Base-by-base conservation (phyloP, 305 asterid genomes). In the Coffea humblotiana region DNA sequence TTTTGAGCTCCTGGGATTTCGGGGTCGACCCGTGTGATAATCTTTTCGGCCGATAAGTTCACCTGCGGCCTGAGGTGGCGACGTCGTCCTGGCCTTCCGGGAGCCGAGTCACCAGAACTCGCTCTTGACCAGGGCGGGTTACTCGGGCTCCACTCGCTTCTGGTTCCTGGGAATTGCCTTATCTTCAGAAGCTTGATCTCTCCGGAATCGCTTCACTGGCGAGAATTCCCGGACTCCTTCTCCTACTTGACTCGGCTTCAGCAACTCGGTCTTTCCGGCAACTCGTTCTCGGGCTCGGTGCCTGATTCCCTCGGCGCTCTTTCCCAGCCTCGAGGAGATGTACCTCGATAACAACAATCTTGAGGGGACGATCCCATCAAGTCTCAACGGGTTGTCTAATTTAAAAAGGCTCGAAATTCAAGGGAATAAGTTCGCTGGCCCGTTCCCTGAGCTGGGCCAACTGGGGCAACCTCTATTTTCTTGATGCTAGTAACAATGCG, bases 1-100 rank as follows among this genome's bases (percentile, higher is more conserved):
- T 85, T 85, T 67, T 94, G 4, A 85, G 85, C 16, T 90, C 97
- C 1, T 92, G 97, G 97, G 94, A 91, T 82, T 91, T 94, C 82
- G 21, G 89, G 6, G 58, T 86, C 23, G 98, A 94, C 86, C 97
- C 98, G 45, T 94, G 98, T 82, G 95, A 91, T 80, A 58, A 58
- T 40, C 85, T 88, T 74, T 89, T 82, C 71, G 52, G 84, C 29
- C 29, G 89, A 85, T 9, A 92, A 88, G 67, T 94, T 94, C 92
- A 89, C 94, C 37, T 94, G 98, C 79, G 98, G 98, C 71, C 69
- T 93, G 82, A 91, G 97, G n/a, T 93, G 98, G 98, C 87, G 94
- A 90, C 80, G 78, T 79, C 79, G 88, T 87, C 0, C 29, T 52
- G 9, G 9, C 63, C 76, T 23, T 75, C 83, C 61, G 8, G 79